Percentiles rank a stretch among this genome's conserved stretches.
Evolutionary conservation across 129 eudicot genomes (phyloP).

Genomic region (Flaveria bidentis): DNA sequence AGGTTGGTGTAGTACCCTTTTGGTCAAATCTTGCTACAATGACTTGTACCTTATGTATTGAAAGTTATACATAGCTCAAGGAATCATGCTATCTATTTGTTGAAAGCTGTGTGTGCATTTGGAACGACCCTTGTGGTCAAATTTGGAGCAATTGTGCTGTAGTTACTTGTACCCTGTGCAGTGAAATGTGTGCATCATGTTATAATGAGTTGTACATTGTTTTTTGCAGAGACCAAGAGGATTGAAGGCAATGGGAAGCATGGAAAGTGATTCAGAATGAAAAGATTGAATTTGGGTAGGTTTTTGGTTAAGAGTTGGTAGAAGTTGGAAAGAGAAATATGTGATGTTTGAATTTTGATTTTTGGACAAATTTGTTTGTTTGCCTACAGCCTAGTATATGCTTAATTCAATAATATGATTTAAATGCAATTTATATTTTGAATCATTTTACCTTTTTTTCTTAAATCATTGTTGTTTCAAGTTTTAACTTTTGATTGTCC

Average conservation of each 20-base stretch:
- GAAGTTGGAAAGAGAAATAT: conserved; percentile 20
- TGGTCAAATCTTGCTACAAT: conserved; percentile 14
- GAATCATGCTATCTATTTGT: background rate
- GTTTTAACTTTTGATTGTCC: background rate
- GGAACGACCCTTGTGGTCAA: background rate
- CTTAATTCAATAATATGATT: conserved; percentile 18
- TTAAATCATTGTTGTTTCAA: background rate
- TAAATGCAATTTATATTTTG: conserved; percentile 10
- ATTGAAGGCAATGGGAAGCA: conserved; percentile 76
- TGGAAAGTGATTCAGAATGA: conserved; percentile 79
- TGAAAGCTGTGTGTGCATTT: background rate
- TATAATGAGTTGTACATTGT: conserved; percentile 22
- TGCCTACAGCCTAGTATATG: background rate
- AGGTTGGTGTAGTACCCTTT: conserved; percentile 38
- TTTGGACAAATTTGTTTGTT: conserved; percentile 17
- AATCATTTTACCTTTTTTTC: background rate
- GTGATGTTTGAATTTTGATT: conserved; percentile 3
- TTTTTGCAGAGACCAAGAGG: conserved; percentile 72
- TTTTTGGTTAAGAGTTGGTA: conserved; percentile 29
- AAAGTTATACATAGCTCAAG: background rate
- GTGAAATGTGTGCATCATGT: conserved; percentile 1
- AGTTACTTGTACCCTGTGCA: conserved; percentile 16
- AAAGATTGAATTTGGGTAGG: conserved; percentile 29
- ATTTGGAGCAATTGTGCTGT: background rate
- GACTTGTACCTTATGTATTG: conserved; percentile 10